phyloP scores from a whole-genome alignment of 2,329 filamentous ascomycete genomes.

The Plectosphaerella plurivora region DNA sequence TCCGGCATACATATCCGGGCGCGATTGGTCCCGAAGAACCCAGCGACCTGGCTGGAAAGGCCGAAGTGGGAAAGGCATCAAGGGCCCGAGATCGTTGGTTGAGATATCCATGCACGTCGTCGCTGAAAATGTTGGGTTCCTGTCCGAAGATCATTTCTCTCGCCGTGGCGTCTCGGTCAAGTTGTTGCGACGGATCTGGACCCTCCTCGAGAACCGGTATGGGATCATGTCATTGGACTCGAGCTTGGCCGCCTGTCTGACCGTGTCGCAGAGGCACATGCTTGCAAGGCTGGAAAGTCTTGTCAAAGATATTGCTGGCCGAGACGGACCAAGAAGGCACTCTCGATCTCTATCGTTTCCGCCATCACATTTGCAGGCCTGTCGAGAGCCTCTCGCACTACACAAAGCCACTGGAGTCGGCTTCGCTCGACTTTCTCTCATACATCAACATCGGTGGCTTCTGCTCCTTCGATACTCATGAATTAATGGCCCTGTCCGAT shows the following conservation, averaged over 20 bases:
- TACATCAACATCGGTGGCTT: slow-evolving; percentile 34
- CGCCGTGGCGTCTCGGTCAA: slow-evolving; percentile 24
- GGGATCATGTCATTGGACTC: slow-evolving; percentile 9
- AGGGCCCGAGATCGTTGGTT: slow-evolving; percentile 30
- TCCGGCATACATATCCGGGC: slow-evolving; percentile 15
- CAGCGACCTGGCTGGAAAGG: slow-evolving; percentile 17
- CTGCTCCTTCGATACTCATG: slow-evolving; percentile 27
- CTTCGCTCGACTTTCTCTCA: slow-evolving; percentile 31
- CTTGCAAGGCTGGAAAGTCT: slow-evolving; percentile 34
- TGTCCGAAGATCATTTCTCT: slow-evolving; percentile 24
- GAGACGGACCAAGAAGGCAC: slow-evolving; percentile 25
- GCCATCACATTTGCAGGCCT: slow-evolving; percentile 33
- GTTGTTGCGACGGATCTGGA: slow-evolving; percentile 32
- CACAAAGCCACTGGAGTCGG: slow-evolving; percentile 29
- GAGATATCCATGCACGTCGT: slow-evolving; percentile 33
- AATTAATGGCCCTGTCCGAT: slow-evolving; percentile 34
- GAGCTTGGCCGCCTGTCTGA: background rate
- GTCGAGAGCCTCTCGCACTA: slow-evolving; percentile 28
- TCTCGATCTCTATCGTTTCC: slow-evolving; percentile 31
- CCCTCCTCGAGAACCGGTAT: slow-evolving; percentile 33
- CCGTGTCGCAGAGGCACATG: slow-evolving; percentile 23
- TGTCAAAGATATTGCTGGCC: slow-evolving; percentile 26
- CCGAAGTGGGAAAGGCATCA: slow-evolving; percentile 15
- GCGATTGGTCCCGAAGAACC: slow-evolving; percentile 29
- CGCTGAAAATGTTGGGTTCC: slow-evolving; percentile 28